A percentile compares a stretch with the other conserved stretches of the same genome.
These are phyloP conservation scores for Canna indica DNA, from an alignment of 176 grass and related monocot genomes.

Conservation along the genomic window DNA sequence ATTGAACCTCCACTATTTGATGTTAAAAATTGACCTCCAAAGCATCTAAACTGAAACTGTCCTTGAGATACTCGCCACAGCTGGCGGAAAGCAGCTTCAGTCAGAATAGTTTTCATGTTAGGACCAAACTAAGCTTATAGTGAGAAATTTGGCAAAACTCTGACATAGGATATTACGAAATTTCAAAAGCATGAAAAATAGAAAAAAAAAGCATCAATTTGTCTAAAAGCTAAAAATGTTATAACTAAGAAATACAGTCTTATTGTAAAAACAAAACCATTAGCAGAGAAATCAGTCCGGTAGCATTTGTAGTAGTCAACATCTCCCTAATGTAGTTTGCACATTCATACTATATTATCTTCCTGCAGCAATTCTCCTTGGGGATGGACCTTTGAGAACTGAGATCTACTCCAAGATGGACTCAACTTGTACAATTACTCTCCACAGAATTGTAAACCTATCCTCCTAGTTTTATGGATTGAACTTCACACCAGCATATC, in stretches of 20 bases:
- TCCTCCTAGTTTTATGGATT: too few relatives aligned
- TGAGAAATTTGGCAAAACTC: neutral
- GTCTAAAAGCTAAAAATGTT: neutral
- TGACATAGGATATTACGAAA: neutral
- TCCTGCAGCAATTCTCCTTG: too few relatives aligned
- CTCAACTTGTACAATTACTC: too few relatives aligned
- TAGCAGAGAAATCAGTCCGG: too few relatives aligned
- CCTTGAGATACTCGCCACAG: conserved; percentile 63
- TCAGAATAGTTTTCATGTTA: neutral
- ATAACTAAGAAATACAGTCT: neutral
- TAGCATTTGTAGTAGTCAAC: too few relatives aligned
- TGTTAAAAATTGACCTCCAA: conserved; percentile 63
- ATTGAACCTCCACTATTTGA: conserved; percentile 39
- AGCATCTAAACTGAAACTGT: conserved; percentile 59
- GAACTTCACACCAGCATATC: too few relatives aligned
- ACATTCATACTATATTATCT: too few relatives aligned
- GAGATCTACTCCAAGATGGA: too few relatives aligned
- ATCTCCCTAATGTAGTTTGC: too few relatives aligned
- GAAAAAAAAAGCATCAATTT: neutral
- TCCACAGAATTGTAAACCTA: too few relatives aligned
- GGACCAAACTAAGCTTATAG: neutral
- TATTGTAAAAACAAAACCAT: too few relatives aligned
- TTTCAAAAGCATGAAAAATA: neutral
- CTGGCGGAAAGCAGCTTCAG: conserved; percentile 25
- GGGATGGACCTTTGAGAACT: too few relatives aligned